These are phyloP conservation scores for Tolypocladium cylindrosporum DNA, from an alignment of 2,329 filamentous ascomycete genomes.

Conservation along the genomic window DNA sequence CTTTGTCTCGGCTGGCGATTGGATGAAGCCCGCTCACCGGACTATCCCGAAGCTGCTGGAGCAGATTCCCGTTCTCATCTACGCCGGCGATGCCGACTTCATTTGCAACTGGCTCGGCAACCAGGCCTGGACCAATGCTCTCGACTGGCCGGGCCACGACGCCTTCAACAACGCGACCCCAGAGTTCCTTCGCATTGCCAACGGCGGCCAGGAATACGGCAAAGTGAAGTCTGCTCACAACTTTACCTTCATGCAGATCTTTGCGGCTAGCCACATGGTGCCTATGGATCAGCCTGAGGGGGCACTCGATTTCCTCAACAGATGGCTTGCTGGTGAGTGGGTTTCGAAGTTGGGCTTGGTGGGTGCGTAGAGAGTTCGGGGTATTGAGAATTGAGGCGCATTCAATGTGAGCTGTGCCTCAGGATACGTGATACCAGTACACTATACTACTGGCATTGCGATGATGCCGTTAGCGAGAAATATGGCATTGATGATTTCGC, in stretches of 20 bases:
- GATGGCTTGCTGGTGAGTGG: constrained; percentile 86
- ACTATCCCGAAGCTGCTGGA: constrained; percentile 76
- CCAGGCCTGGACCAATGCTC: constrained; percentile 84
- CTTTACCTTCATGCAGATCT: constrained; percentile 86
- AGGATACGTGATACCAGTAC: too few relatives aligned
- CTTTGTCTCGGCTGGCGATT: constrained; percentile 94
- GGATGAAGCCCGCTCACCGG: constrained; percentile 94
- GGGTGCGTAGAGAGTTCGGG: too few relatives aligned
- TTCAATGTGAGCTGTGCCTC: too few relatives aligned
- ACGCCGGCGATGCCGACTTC: constrained; percentile 79
- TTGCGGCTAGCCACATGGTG: constrained; percentile 89
- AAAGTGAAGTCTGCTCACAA: constrained; percentile 82
- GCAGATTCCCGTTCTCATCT: constrained; percentile 89
- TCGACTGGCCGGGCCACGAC: constrained; percentile 85
- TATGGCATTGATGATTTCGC: too few relatives aligned
- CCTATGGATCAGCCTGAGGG: constrained; percentile 88
- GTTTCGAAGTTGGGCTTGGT: constrained; percentile 12
- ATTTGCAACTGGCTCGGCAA: constrained; percentile 98
- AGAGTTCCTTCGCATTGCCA: constrained; percentile 54
- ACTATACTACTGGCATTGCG: too few relatives aligned
- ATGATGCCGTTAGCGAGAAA: too few relatives aligned
- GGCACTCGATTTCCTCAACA: constrained; percentile 84
- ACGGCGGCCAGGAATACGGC: constrained; percentile 43
- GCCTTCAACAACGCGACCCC: constrained; percentile 63
- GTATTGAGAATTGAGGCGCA: too few relatives aligned